Percentiles rank a stretch among this genome's conserved stretches.
Evolutionary conservation across 306 rosid genomes (phyloP).

Genomic region (Heteromeles arbutifolia): DNA sequence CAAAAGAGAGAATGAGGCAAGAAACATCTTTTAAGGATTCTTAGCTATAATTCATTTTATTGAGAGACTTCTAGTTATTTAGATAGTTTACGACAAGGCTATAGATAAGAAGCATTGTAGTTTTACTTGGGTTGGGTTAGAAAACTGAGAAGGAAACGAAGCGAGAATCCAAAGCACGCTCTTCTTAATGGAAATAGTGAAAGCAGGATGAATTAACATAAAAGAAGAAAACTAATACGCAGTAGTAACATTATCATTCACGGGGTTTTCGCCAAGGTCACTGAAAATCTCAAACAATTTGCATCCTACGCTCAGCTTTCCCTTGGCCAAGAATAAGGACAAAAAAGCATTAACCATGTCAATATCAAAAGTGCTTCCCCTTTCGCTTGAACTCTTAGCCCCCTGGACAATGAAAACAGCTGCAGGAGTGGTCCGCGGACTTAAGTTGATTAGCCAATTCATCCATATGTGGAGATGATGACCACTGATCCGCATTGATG

Average conservation of each 20-base stretch:
- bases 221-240: not conserved
- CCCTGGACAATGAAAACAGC: constrained; percentile 39
- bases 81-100: too few relatives aligned
- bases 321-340: constrained; percentile 79
- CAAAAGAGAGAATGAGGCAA: too few relatives aligned
- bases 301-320: constrained; percentile 78
- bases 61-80: too few relatives aligned
- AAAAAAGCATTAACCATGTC: constrained; percentile 85
- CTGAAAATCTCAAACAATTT: constrained; percentile 80
- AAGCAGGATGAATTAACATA: not conserved
- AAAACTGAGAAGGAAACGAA: too few relatives aligned
- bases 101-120: too few relatives aligned
- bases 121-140: too few relatives aligned
- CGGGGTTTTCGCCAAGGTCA: constrained; percentile 63
- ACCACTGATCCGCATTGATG: constrained; percentile 49
- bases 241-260: not conserved
- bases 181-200: too few relatives aligned
- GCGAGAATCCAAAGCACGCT: too few relatives aligned
- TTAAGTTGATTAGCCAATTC: constrained; percentile 45
- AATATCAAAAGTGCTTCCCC: constrained; percentile 52
- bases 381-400: constrained; percentile 58
- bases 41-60: too few relatives aligned
- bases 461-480: constrained; percentile 80
- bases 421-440: constrained; percentile 24
- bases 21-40: too few relatives aligned